Evolutionary conservation across 1,284 basidiomycete genomes (phyloP).

Genomic region (Pyrrhoderma noxium): DNA sequence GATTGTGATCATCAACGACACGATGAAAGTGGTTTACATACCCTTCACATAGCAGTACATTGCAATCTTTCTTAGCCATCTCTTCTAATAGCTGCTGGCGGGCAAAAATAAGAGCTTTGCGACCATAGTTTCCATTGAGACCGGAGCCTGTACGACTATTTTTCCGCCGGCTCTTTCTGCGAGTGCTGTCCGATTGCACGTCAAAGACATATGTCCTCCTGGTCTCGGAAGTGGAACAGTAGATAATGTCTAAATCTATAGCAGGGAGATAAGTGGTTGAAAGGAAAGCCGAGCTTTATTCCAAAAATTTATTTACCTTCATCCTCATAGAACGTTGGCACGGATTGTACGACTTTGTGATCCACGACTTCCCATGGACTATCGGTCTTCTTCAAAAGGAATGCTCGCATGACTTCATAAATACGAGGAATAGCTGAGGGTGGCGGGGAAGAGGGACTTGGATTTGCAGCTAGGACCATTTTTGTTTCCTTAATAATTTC

Average conservation of each 20-base stretch:
- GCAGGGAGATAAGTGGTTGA: constrained; percentile 1
- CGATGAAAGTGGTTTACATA: constrained; percentile 25
- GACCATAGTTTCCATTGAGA: constrained; percentile 17
- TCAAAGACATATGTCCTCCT: constrained; percentile 60
- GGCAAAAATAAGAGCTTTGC: constrained; percentile 53
- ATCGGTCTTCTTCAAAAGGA: constrained; percentile 26
- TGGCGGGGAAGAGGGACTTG: neutral
- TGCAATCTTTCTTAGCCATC: constrained; percentile 48
- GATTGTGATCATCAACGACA: neutral
- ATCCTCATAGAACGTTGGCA: constrained; percentile 55
- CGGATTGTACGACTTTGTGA: constrained; percentile 52
- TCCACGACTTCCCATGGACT: constrained; percentile 72
- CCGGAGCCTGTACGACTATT: neutral
- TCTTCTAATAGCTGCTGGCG: constrained; percentile 54
- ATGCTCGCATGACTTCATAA: constrained; percentile 13
- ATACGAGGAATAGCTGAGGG: constrained; percentile 12
- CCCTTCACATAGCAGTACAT: constrained; percentile 63
- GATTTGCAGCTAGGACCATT: neutral
- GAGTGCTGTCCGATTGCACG: constrained; percentile 23
- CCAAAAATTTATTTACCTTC: constrained; percentile 38
- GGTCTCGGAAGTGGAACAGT: constrained; percentile 43
- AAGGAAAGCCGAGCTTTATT: neutral
- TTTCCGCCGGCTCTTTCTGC: neutral
- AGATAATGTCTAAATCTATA: constrained; percentile 53
- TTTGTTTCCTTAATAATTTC: too few relatives aligned